phyloP scores from a whole-genome alignment of 495 filamentous ascomycete species.

The Podospora comata region DNA sequence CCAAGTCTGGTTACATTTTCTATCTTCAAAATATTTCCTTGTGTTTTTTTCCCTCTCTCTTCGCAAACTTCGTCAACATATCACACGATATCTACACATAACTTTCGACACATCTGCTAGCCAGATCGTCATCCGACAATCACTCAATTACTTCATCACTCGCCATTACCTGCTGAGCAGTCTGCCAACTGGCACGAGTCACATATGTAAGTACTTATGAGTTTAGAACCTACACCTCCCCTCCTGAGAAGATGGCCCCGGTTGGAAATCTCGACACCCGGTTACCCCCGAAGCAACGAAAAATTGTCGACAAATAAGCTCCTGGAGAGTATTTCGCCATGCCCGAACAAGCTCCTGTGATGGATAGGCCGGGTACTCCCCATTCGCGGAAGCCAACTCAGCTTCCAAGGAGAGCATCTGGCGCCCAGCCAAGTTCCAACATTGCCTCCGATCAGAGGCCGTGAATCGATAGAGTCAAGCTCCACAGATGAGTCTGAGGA shows the following conservation, averaged over 20 bases:
- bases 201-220: conserved; percentile 1
- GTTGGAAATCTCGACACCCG: background rate
- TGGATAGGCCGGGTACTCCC: background rate
- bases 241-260: background rate
- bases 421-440: background rate
- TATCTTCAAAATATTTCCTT: background rate
- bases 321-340: background rate
- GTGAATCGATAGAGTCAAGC: background rate
- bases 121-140: background rate
- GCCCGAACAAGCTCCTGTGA: background rate
- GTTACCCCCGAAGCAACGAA: background rate
- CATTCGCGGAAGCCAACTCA: background rate
- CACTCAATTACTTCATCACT: background rate
- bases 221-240: background rate
- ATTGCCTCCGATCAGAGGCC: background rate
- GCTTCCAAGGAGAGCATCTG: background rate
- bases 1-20: conserved; percentile 12
- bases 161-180: conserved; percentile 1
- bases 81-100: conserved; percentile 17
- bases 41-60: background rate
- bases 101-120: conserved; percentile 1
- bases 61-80: conserved; percentile 1
- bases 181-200: conserved; percentile 2
- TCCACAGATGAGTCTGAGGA: background rate
- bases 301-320: background rate